phyloP scores from a whole-genome alignment of 805 yeast species.

The Candida orba region DNA sequence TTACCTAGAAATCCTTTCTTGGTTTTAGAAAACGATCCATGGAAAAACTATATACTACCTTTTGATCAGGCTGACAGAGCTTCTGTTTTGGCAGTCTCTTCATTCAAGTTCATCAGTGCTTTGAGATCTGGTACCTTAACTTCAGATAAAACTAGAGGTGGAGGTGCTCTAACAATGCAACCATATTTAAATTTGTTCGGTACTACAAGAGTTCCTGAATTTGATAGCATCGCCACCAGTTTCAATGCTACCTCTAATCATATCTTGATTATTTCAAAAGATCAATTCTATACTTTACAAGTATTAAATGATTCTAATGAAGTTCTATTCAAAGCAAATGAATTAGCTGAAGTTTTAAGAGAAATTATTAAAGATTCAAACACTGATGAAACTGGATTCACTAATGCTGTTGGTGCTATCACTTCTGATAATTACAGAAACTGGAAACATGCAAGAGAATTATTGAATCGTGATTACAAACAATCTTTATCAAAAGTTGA shows the following conservation, averaged over 20 bases:
- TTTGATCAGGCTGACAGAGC: conserved; percentile 66
- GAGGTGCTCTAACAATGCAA: conserved; percentile 54
- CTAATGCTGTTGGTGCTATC: conserved; percentile 72
- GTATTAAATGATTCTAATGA: conserved; percentile 67
- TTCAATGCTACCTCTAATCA: conserved; percentile 61
- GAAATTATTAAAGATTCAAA: conserved; percentile 65
- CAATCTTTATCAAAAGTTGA: conserved; percentile 46
- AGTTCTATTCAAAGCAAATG: conserved; percentile 56
- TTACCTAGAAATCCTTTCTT: conserved; percentile 75
- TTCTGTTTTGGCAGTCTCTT: conserved; percentile 56
- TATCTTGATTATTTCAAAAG: conserved; percentile 66
- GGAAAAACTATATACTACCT: conserved; percentile 41
- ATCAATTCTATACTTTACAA: conserved; percentile 84
- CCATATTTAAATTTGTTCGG: conserved; percentile 65
- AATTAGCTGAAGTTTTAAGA: conserved; percentile 57
- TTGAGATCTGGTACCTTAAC: conserved; percentile 45
- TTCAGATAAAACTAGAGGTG: conserved; percentile 51
- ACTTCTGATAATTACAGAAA: conserved; percentile 81
- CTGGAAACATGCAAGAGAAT: conserved; percentile 70
- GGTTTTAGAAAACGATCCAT: conserved; percentile 68
- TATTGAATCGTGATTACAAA: conserved; percentile 33
- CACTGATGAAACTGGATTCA: conserved; percentile 52
- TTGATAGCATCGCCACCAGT: conserved; percentile 66
- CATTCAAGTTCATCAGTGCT: conserved; percentile 58
- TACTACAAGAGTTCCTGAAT: conserved; percentile 49